Percentiles rank a stretch among this genome's conserved stretches.
Conservation (phyloP, 495 filamentous ascomycete genomes). For the Penicillium canescens region DNA sequence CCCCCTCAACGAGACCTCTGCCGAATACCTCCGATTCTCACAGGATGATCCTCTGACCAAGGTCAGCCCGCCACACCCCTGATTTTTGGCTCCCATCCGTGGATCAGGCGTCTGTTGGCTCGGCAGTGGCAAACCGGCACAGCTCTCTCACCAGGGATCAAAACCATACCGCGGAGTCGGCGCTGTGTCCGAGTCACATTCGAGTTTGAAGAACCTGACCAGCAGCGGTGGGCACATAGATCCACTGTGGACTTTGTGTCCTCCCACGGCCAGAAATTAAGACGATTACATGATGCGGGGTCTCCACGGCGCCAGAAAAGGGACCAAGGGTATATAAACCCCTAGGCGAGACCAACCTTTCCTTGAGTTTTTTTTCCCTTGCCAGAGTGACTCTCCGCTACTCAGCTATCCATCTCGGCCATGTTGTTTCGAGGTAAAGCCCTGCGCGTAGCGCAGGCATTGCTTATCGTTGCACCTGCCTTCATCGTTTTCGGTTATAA, state of each 20-base stretch:
- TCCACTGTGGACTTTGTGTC: conserved; percentile 1
- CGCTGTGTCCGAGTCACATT: conserved; percentile 5
- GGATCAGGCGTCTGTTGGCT: not conserved
- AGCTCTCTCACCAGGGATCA: not conserved
- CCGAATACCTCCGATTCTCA: not conserved
- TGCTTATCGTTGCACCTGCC: conserved; percentile 36
- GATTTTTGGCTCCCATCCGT: not conserved
- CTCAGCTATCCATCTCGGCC: not conserved
- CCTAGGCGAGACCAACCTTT: not conserved
- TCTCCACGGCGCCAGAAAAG: conserved; percentile 2
- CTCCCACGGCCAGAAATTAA: not conserved
- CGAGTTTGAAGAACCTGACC: not conserved
- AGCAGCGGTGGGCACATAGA: not conserved
- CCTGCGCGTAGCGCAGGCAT: conserved; percentile 25
- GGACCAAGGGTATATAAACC: conserved; percentile 5
- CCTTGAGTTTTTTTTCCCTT: not conserved
- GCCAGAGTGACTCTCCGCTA: not conserved
- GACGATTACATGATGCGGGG: conserved; percentile 5
- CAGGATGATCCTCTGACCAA: not conserved
- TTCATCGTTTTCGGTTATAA: conserved; percentile 38
- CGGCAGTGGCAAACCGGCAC: conserved; percentile 3
- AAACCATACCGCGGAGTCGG: conserved; percentile 8
- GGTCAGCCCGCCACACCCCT: not conserved
- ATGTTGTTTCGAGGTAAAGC: conserved; percentile 11
- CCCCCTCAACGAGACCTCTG: not conserved